Evolutionary conservation across 2,329 filamentous ascomycete genomes (phyloP).

Genomic region (Xylariaceae sp.): DNA sequence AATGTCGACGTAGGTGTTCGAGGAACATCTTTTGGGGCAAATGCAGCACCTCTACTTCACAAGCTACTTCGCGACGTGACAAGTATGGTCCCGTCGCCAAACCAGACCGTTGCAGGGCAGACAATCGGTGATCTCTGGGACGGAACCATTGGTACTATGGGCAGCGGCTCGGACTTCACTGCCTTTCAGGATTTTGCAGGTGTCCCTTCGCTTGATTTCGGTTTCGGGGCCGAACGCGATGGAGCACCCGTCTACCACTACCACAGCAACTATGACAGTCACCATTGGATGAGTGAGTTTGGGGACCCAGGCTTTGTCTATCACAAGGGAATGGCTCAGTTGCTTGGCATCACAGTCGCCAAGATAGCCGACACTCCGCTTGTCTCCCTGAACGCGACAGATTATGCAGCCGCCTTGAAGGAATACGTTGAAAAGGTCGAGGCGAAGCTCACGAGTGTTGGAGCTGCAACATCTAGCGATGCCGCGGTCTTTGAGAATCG

Average conservation of each 20-base stretch:
- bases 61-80: slow-evolving; percentile 66
- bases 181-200: slow-evolving; percentile 71
- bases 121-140: slow-evolving; percentile 67
- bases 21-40: slow-evolving; percentile 59
- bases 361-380: slow-evolving; percentile 59
- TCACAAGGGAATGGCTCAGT: slow-evolving; percentile 61
- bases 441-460: slow-evolving; percentile 36
- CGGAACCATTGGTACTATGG: slow-evolving; percentile 60
- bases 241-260: slow-evolving; percentile 68
- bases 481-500: slow-evolving; percentile 26
- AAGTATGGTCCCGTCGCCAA: slow-evolving; percentile 61
- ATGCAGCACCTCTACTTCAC: slow-evolving; percentile 73
- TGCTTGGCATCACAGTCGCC: slow-evolving; percentile 59
- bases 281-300: slow-evolving; percentile 80
- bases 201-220: slow-evolving; percentile 60
- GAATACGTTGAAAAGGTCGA: slow-evolving; percentile 50
- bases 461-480: slow-evolving; percentile 21
- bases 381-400: slow-evolving; percentile 58
- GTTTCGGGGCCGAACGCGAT: slow-evolving; percentile 42
- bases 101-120: slow-evolving; percentile 67
- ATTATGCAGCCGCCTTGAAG: slow-evolving; percentile 57
- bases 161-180: slow-evolving; percentile 70
- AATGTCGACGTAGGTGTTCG: slow-evolving; percentile 76
- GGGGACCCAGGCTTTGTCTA: slow-evolving; percentile 68
- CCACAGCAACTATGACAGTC: slow-evolving; percentile 88